Conservation (phyloP, 2,329 filamentous ascomycete species). For the Microdochium paspali region DNA sequence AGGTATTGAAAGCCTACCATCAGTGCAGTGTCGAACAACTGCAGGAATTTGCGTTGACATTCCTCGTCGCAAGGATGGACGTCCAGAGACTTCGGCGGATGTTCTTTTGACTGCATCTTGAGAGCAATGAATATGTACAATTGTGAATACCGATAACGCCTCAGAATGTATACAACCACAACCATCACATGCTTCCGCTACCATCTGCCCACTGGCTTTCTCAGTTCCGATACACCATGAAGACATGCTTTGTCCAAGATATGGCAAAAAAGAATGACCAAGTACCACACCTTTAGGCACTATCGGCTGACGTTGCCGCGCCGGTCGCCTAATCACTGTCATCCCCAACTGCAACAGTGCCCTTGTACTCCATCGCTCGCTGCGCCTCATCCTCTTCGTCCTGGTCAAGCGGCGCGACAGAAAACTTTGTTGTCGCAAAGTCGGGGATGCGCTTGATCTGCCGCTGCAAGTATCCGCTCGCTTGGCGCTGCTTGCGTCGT, state of each 20-base stretch:
- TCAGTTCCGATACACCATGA: too few relatives aligned
- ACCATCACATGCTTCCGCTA: not conserved
- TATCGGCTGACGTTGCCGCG: too few relatives aligned
- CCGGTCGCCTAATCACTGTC: slow-evolving; percentile 8
- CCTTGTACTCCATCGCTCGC: slow-evolving; percentile 21
- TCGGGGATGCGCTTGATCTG: slow-evolving; percentile 19
- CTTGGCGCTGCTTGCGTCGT: slow-evolving; percentile 25
- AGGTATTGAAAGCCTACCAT: too few relatives aligned
- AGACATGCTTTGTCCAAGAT: too few relatives aligned
- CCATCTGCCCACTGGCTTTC: too few relatives aligned
- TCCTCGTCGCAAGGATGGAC: too few relatives aligned
- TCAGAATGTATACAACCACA: not conserved
- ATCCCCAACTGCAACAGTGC: slow-evolving; percentile 16
- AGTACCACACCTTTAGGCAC: too few relatives aligned
- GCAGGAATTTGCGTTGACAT: too few relatives aligned
- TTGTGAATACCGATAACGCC: not conserved
- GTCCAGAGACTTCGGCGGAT: too few relatives aligned
- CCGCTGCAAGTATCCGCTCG: slow-evolving; percentile 14
- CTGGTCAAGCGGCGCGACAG: slow-evolving; percentile 34
- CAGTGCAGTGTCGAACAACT: too few relatives aligned
- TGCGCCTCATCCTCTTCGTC: slow-evolving; percentile 29
- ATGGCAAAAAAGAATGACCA: too few relatives aligned
- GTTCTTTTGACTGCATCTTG: too few relatives aligned
- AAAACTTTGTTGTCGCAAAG: slow-evolving; percentile 17
- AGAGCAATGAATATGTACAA: not conserved